Percentiles rank a stretch among this genome's conserved stretches.
phyloP scores from a whole-genome alignment of 352 stramenopile genomes.

The Phytophthora europaea region DNA sequence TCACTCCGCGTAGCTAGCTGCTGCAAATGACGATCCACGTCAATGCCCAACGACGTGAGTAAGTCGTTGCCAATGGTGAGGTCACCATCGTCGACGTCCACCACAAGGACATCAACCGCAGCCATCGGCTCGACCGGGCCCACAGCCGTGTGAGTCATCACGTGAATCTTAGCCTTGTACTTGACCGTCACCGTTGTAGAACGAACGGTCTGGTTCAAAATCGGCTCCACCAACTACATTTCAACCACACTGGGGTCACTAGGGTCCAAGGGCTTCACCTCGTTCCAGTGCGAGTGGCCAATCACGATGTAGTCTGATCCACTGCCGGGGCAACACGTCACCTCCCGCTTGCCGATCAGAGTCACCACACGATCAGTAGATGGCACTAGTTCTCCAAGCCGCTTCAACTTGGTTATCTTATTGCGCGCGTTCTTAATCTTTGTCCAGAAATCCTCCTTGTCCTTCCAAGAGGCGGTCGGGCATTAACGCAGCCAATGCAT shows the following conservation, averaged over 20 bases:
- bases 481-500: not conserved
- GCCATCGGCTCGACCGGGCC: slow-evolving; percentile 5
- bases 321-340: not conserved
- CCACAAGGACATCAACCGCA: not conserved
- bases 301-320: slow-evolving; percentile 9
- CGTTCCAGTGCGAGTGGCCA: not conserved
- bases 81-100: slow-evolving; percentile 12
- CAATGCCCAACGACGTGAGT: slow-evolving; percentile 7
- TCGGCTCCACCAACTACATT: not conserved
- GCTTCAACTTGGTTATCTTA: not conserved
- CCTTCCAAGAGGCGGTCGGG: no score
- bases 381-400: not conserved
- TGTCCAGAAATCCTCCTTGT: not conserved
- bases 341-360: not conserved
- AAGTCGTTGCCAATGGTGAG: slow-evolving; percentile 30
- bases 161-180: not conserved
- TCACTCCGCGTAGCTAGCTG: not conserved
- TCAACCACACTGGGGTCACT: not conserved
- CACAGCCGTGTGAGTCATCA: slow-evolving; percentile 20
- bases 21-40: slow-evolving; percentile 23
- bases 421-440: no score
- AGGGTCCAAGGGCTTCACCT: not conserved
- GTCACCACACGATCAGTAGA: not conserved
- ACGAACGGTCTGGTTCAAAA: slow-evolving; percentile 11
- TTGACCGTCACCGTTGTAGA: not conserved